Evolutionary conservation across 495 filamentous ascomycete genomes (phyloP).

Genomic region (Penicillium goetzii): DNA sequence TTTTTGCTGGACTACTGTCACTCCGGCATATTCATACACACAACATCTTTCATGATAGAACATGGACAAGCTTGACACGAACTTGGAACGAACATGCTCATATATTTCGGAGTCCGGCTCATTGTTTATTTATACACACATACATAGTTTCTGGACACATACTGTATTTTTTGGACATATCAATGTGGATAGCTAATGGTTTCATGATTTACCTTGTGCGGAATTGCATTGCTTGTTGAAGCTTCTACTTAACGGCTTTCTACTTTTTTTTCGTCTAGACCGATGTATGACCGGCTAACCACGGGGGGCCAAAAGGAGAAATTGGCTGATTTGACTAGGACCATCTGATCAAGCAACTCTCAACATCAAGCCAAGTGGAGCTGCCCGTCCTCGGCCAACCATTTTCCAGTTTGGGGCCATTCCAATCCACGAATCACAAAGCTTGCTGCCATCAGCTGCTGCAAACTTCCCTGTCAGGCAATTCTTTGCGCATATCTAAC

Average conservation of each 20-base stretch:
- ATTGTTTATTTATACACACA: not conserved
- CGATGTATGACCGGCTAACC: conserved; percentile 1
- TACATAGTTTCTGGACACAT: not conserved
- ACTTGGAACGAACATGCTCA: not conserved
- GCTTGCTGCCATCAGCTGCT: not conserved
- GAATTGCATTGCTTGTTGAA: not conserved
- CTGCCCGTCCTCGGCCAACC: not conserved
- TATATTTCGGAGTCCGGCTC: not conserved
- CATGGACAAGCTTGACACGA: not conserved
- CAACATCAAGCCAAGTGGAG: conserved; percentile 5
- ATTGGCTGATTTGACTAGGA: not conserved
- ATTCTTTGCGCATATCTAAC: not conserved
- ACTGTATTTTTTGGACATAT: not conserved
- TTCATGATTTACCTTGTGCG: not conserved
- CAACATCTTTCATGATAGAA: not conserved
- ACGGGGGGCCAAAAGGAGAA: not conserved
- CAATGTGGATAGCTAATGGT: not conserved
- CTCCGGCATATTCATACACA: not conserved
- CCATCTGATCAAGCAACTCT: not conserved
- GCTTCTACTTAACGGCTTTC: not conserved
- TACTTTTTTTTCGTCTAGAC: not conserved
- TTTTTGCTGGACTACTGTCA: not conserved
- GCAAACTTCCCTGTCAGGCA: not conserved
- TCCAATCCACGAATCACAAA: not conserved
- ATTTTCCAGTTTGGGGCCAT: not conserved